Conservation (phyloP, 179 eudicot species). For the Beta corolliflora region DNA sequence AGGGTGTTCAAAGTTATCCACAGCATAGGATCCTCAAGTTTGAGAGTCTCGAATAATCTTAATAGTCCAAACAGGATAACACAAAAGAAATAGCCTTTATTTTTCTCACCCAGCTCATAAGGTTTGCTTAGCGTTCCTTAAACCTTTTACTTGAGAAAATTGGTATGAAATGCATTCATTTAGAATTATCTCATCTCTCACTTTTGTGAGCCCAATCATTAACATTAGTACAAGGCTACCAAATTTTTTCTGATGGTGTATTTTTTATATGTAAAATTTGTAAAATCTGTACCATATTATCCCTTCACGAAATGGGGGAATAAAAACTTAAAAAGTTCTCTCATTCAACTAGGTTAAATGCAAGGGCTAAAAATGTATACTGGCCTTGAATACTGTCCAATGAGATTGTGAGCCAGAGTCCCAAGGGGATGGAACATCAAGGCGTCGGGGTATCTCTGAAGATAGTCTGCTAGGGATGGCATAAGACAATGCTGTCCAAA, state of each 20-base stretch:
- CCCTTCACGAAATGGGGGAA: neutral
- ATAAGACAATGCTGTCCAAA: constrained; percentile 55
- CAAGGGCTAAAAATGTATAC: neutral
- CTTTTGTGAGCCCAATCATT: too few relatives aligned
- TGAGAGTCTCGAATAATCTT: too few relatives aligned
- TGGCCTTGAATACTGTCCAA: constrained; percentile 53
- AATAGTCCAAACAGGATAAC: too few relatives aligned
- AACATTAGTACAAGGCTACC: neutral
- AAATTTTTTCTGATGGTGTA: neutral
- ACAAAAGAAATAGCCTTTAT: too few relatives aligned
- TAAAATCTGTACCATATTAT: neutral
- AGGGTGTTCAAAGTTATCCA: too few relatives aligned
- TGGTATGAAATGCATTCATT: too few relatives aligned
- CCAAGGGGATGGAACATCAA: constrained; percentile 53
- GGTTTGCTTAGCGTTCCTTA: too few relatives aligned
- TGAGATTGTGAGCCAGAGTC: constrained; percentile 39
- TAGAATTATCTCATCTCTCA: too few relatives aligned
- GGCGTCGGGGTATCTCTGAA: constrained; percentile 59
- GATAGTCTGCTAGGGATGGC: constrained; percentile 42
- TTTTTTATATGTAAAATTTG: neutral
- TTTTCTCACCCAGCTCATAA: too few relatives aligned
- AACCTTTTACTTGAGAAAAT: too few relatives aligned
- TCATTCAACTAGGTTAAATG: neutral
- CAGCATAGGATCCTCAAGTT: too few relatives aligned
- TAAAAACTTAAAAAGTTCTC: neutral